Percentiles rank a stretch among this genome's conserved stretches.
Conservation (phyloP, 2,329 filamentous ascomycete genomes). For the Xylariaceae sp. region DNA sequence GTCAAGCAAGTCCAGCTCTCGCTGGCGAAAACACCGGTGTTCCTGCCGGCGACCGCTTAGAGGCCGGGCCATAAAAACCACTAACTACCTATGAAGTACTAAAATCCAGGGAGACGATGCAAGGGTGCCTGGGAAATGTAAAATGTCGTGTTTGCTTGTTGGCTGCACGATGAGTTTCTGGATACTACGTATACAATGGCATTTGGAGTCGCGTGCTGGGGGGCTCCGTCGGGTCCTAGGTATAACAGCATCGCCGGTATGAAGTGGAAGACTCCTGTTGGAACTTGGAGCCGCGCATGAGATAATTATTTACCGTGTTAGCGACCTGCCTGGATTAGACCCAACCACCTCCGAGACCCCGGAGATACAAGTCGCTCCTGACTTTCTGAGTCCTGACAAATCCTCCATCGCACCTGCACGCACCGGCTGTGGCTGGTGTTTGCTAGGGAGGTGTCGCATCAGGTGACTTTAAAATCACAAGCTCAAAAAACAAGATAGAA, state of each 20-base stretch:
- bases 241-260: constrained; percentile 1
- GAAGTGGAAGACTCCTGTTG: not conserved
- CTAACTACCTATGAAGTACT: not conserved
- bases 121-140: constrained; percentile 11
- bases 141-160: constrained; percentile 9
- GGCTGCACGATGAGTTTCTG: constrained; percentile 11
- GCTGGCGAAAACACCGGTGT: constrained; percentile 7
- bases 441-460: not conserved
- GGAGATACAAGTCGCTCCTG: not conserved
- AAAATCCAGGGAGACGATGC: not conserved
- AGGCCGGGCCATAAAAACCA: not conserved
- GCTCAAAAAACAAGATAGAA: too few relatives aligned
- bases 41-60: constrained; percentile 11
- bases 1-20: not conserved
- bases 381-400: not conserved
- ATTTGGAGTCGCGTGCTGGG: not conserved
- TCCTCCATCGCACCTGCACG: constrained; percentile 2
- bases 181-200: not conserved
- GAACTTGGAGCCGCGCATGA: not conserved
- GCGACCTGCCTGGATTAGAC: constrained; percentile 6
- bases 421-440: not conserved
- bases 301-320: not conserved
- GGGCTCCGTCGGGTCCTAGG: too few relatives aligned
- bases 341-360: not conserved
- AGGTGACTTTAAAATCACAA: too few relatives aligned